Percentiles rank a stretch among this genome's conserved stretches.
Conservation (phyloP, 2,329 filamentous ascomycete genomes). For the Xylaria sp. region DNA sequence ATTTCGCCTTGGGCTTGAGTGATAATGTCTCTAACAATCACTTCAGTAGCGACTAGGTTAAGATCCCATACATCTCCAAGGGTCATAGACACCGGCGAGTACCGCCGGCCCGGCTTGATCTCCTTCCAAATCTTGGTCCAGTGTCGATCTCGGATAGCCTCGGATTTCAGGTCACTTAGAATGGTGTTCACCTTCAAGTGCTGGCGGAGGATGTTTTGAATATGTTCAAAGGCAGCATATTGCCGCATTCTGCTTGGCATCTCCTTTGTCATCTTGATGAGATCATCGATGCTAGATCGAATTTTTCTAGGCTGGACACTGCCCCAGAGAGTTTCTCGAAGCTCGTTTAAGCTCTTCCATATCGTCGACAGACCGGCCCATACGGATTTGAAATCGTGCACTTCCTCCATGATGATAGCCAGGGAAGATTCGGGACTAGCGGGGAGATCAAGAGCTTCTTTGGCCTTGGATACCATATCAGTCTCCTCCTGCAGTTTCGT, state of each 20-base stretch:
- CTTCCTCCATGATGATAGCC: slow-evolving; percentile 85
- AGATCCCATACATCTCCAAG: slow-evolving; percentile 99
- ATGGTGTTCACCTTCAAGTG: slow-evolving; percentile 89
- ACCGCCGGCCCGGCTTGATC: slow-evolving; percentile 87
- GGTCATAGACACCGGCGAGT: slow-evolving; percentile 91
- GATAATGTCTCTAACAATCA: slow-evolving; percentile 89
- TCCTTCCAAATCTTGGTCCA: slow-evolving; percentile 99
- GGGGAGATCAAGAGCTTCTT: slow-evolving; percentile 91
- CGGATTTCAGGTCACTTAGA: slow-evolving; percentile 88
- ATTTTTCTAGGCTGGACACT: slow-evolving; percentile 95
- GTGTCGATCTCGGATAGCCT: slow-evolving; percentile 93
- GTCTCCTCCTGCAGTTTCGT: slow-evolving; percentile 84
- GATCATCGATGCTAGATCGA: slow-evolving; percentile 81
- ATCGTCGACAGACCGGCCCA: slow-evolving; percentile 96
- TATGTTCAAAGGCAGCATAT: slow-evolving; percentile 99
- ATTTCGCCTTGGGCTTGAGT: slow-evolving; percentile 96
- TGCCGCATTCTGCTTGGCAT: slow-evolving; percentile 99
- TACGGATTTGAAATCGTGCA: slow-evolving; percentile 98
- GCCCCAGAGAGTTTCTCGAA: slow-evolving; percentile 90
- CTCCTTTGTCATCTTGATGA: slow-evolving; percentile 98
- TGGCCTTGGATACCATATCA: slow-evolving; percentile 93
- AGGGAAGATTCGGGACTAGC: slow-evolving; percentile 80
- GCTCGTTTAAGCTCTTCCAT: slow-evolving; percentile 93
- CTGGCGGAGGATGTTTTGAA: slow-evolving; percentile 86
- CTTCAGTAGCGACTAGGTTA: slow-evolving; percentile 84